phyloP scores from a whole-genome alignment of 441 rosid species.

The Gossypium davidsonii region DNA sequence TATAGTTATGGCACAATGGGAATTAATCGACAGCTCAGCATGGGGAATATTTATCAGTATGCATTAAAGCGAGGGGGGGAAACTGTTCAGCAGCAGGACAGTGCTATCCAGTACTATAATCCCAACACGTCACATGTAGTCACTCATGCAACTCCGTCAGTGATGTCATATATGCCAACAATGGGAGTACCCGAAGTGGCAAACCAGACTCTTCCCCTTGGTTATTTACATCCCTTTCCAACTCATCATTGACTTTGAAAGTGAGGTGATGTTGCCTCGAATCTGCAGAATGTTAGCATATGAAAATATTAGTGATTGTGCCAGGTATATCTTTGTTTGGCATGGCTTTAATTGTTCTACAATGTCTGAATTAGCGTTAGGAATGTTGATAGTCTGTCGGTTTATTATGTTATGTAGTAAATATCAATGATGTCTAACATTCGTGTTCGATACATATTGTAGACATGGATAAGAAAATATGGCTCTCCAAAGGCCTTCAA shows the following conservation, averaged over 20 bases:
- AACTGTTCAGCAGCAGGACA: slow-evolving; percentile 17
- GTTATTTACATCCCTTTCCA: neutral
- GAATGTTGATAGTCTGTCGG: neutral
- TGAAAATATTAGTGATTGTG: neutral
- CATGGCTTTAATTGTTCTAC: neutral
- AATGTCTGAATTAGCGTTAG: neutral
- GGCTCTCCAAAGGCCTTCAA: neutral
- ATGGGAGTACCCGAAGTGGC: neutral
- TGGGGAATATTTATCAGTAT: slow-evolving; percentile 21
- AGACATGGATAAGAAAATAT: neutral
- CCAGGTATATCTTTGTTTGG: neutral
- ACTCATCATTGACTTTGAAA: neutral
- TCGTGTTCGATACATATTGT: too few relatives aligned
- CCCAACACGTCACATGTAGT: slow-evolving; percentile 17
- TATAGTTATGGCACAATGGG: slow-evolving; percentile 28
- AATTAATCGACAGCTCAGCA: slow-evolving; percentile 10
- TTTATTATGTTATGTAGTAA: neutral
- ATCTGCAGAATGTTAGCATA: neutral
- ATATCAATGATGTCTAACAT: neutral
- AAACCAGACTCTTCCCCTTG: neutral
- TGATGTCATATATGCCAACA: neutral
- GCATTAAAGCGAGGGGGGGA: slow-evolving; percentile 20
- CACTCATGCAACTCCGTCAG: slow-evolving; percentile 3
- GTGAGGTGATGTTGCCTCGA: neutral
- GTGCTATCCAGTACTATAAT: slow-evolving; percentile 15